These are phyloP conservation scores for Hordeum marinum DNA, from an alignment of 176 grass and related monocot genomes.

Conservation along the genomic window DNA sequence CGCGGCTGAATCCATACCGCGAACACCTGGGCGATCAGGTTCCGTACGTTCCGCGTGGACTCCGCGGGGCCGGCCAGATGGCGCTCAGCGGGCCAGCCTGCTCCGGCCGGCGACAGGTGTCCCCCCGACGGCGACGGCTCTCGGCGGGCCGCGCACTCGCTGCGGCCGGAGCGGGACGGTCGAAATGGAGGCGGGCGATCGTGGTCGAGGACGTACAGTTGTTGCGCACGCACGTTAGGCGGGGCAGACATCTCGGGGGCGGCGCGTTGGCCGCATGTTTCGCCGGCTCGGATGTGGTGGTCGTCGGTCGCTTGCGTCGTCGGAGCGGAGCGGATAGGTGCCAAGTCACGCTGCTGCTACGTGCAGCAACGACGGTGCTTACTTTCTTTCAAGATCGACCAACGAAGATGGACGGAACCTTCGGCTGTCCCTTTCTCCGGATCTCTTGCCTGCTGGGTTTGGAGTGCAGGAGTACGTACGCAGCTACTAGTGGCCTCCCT, in stretches of 20 bases:
- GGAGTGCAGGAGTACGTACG: neutral
- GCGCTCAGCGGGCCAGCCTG: neutral
- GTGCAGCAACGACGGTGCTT: neutral
- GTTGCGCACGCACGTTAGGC: neutral
- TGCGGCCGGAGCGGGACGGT: neutral
- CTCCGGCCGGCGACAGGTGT: conserved; percentile 5
- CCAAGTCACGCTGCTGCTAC: neutral
- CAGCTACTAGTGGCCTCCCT: neutral
- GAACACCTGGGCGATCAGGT: neutral
- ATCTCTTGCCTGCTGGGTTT: neutral
- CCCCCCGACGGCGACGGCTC: neutral
- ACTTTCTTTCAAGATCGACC: too few relatives aligned
- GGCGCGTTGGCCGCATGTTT: neutral
- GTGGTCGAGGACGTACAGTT: neutral
- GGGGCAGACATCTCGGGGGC: neutral
- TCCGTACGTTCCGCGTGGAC: neutral
- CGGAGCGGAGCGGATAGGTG: neutral
- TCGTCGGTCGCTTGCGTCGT: neutral
- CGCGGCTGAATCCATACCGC: neutral
- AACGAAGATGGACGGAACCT: neutral
- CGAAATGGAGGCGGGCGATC: neutral
- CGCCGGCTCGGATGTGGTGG: too few relatives aligned
- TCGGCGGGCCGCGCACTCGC: neutral
- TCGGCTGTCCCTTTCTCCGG: neutral
- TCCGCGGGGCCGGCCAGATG: neutral